Evolutionary conservation across 345 rosid genomes (phyloP).

Genomic region (Luvunga scandens): DNA sequence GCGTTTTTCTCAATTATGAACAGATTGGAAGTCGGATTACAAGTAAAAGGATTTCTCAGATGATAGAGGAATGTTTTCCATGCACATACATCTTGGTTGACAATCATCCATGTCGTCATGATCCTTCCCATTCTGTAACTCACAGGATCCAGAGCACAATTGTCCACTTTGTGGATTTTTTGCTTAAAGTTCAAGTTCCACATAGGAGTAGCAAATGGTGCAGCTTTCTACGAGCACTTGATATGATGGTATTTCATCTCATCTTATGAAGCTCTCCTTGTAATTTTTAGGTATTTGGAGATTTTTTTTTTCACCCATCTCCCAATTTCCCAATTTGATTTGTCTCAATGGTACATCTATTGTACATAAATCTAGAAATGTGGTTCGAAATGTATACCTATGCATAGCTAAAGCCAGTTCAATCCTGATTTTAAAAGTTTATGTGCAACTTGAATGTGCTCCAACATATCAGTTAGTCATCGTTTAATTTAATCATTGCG

Average conservation of each 20-base stretch:
- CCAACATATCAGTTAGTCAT: not conserved
- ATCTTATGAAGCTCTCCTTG: constrained; percentile 14
- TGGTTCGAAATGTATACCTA: not conserved
- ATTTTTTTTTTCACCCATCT: not conserved
- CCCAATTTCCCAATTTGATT: not conserved
- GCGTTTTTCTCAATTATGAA: constrained; percentile 26
- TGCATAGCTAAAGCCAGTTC: constrained; percentile 6
- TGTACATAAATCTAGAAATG: not conserved
- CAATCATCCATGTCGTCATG: constrained; percentile 80
- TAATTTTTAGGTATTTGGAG: constrained; percentile 3
- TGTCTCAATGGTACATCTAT: not conserved
- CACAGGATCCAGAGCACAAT: constrained; percentile 81
- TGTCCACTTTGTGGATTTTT: constrained; percentile 52
- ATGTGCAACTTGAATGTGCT: constrained; percentile 2
- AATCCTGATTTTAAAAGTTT: not conserved
- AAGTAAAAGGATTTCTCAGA: constrained; percentile 74
- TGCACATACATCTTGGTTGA: constrained; percentile 76
- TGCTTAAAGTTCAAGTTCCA: constrained; percentile 47
- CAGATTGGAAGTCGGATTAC: constrained; percentile 94
- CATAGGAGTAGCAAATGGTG: constrained; percentile 42
- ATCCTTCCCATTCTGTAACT: constrained; percentile 88
- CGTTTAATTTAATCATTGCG: not conserved
- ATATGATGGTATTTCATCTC: constrained; percentile 53
- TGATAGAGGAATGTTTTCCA: constrained; percentile 74
- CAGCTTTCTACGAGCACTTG: constrained; percentile 46